Evolutionary conservation across 805 yeast genomes (phyloP), one percentile per base, ranked within the genome.

Genomic region (Brettanomyces naardenensis): DNA sequence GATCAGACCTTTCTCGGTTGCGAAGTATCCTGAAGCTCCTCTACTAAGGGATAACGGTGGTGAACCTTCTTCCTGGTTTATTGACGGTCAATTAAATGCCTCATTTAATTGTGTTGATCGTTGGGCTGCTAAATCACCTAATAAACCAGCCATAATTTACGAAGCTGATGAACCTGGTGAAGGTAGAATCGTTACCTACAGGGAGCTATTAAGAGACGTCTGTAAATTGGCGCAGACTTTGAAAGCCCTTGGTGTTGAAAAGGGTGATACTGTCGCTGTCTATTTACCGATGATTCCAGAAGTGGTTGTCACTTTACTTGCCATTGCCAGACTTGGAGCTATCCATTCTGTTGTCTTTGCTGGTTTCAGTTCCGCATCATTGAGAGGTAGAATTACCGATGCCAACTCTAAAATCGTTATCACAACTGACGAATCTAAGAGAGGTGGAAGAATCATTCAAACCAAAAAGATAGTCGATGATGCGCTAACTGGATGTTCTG

Each of bases 261-360:
- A 83, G 61, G 92, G 92, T 51, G 95, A 84, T 56, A 80, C 87
- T n/a, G 90, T 84, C 40, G 90, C 92, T 19, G 83, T 84, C 38
- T 84, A 84, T 58, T 68, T 84, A 66, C 95, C 95, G 51, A 84
- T 83, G 92, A 79, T 78, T 45, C 82, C 89, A 32, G 85, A 82
- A 56, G 89, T 92, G 27, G 62, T 84, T 36, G 66, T 80, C 41
- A 75, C 92, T 20, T 62, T 84, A 66, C 63, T 84, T 61, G 94
- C 95, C 19, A 80, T 83, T 53, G 73, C 75, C 32, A 71, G 95
- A 61, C 66, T 84, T 45, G 94, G 95, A 51, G 95, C 94, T 13
- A 66, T 83, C 43, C 95, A 84, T 59, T 80, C 90, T 3, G 92
- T 83, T 27, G 80, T 84, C 22, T 84, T 84, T 65, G 94, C 94